Percentiles rank a stretch among this genome's conserved stretches.
These are phyloP conservation scores for Penicillium soppii DNA, from an alignment of 495 filamentous ascomycete species.

Conservation along the genomic window DNA sequence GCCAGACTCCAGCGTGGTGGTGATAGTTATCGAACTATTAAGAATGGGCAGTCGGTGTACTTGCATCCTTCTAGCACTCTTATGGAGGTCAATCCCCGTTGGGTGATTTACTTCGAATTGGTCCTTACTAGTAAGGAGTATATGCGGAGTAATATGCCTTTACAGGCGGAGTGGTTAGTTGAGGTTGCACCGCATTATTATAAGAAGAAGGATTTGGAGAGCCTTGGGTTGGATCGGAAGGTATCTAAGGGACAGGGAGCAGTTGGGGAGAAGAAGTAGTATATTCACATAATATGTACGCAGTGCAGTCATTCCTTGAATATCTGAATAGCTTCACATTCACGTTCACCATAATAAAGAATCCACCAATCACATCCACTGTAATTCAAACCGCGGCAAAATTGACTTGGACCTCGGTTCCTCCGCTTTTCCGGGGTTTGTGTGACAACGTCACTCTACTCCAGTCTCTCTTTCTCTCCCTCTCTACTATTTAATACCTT, in stretches of 20 bases:
- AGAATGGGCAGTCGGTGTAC: conserved; percentile 86
- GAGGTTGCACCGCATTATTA: conserved; percentile 96
- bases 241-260: conserved; percentile 64
- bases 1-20: conserved; percentile 82
- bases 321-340: neutral
- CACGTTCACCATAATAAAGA: neutral
- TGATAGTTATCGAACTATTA: conserved; percentile 91
- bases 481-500: neutral
- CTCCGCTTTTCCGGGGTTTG: conserved; percentile 17
- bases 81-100: conserved; percentile 80
- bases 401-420: conserved; percentile 25
- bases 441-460: conserved; percentile 12
- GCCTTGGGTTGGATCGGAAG: conserved; percentile 75
- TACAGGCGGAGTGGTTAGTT: conserved; percentile 80
- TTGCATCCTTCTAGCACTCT: conserved; percentile 84
- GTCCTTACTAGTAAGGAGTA: conserved; percentile 94
- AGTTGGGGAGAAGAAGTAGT: conserved; percentile 48
- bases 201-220: conserved; percentile 89
- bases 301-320: no score
- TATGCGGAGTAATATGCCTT: conserved; percentile 82
- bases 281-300: conserved; percentile 15
- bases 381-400: conserved; percentile 25
- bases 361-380: conserved; percentile 20
- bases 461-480: neutral
- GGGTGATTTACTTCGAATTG: conserved; percentile 88